A percentile compares a stretch with the other conserved stretches of the same genome.
Evolutionary conservation across 2,329 filamentous ascomycete species (phyloP).

Genomic region (Sarocladium oryzae): DNA sequence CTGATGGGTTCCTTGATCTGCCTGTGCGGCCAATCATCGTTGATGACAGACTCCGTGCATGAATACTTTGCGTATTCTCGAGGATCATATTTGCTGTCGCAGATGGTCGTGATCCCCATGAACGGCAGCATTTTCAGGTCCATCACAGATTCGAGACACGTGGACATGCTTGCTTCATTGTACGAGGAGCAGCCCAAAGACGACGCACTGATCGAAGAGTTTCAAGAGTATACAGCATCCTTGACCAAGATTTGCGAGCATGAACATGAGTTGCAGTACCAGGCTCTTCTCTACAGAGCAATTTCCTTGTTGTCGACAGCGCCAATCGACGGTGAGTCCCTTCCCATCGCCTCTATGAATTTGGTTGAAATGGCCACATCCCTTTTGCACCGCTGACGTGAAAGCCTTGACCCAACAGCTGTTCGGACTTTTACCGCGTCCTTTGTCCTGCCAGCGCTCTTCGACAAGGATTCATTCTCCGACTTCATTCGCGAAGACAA

Average conservation of each 20-base stretch:
- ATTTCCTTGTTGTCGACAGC: conserved; percentile 13
- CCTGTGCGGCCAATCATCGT: conserved; percentile 27
- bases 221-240: conserved; percentile 14
- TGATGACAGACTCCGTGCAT: conserved; percentile 29
- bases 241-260: conserved; percentile 15
- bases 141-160: conserved; percentile 17
- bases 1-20: conserved; percentile 28
- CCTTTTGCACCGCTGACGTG: too few relatives aligned
- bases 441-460: conserved; percentile 15
- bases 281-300: conserved; percentile 12
- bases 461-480: conserved; percentile 23
- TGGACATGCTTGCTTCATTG: conserved; percentile 16
- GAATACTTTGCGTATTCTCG: conserved; percentile 31
- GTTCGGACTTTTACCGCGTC: conserved; percentile 17
- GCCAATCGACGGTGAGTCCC: conserved; percentile 15
- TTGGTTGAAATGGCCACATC: background rate
- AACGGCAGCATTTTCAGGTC: background rate
- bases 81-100: conserved; percentile 20
- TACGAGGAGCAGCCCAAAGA: conserved; percentile 18
- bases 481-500: conserved; percentile 24
- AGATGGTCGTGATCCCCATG: conserved; percentile 13
- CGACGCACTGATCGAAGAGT: conserved; percentile 14
- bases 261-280: conserved; percentile 15
- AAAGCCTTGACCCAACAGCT: conserved; percentile 14
- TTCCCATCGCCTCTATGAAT: background rate